Evolutionary conservation across 208 protist genomes (phyloP), one percentile per base, ranked within the genome.

Genomic region (Herpetomonas samuelpessoai): DNA sequence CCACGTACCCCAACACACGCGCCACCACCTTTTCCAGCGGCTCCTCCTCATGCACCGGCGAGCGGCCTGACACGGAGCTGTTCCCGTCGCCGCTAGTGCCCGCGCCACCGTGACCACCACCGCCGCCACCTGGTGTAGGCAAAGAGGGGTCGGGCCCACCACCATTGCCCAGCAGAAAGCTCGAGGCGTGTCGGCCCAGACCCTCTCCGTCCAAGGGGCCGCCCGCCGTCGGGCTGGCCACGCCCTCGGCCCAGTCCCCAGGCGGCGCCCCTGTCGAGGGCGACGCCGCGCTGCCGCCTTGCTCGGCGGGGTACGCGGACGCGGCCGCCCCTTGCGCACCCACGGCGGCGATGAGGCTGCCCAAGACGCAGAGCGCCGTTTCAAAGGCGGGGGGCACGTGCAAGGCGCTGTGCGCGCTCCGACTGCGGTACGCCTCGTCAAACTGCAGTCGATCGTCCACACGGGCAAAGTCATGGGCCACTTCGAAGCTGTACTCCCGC

Each of bases 401-500:
- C 53, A 73, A 59, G 35, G 67, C 57, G 56, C 51, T 52, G 27
- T 63, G 68, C 57, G 65, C 46, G 39, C 63, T 53, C n/a, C 65
- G 27, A 47, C 61, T 64, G 16, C 74, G 46, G 45, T 72, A 69
- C 3, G 58, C 57, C 48, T 83, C 78, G 47, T 86, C 74, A 6
- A 70, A 44, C 18, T 54, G 61, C 55, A 73, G 55, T 14, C 62
- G 71, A 31, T 78, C 74, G 48, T 76, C 74, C n/a, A 76, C 64
- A 19, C 46, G 65, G 26, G 68, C 63, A 60, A 83, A 84, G 65
- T 90, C 86, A 26, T 79, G 74, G 16, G 80, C 72, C 25, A 72
- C 51, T 31, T 92, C 83, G 62, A 95, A 90, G 60, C 84, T 92
- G 71, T 87, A 89, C 68, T 88, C 81, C 4, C 85, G 75, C 21